Evolutionary conservation across 148 eudicot genomes (phyloP).

Genomic region (Fagopyrum tataricum): DNA sequence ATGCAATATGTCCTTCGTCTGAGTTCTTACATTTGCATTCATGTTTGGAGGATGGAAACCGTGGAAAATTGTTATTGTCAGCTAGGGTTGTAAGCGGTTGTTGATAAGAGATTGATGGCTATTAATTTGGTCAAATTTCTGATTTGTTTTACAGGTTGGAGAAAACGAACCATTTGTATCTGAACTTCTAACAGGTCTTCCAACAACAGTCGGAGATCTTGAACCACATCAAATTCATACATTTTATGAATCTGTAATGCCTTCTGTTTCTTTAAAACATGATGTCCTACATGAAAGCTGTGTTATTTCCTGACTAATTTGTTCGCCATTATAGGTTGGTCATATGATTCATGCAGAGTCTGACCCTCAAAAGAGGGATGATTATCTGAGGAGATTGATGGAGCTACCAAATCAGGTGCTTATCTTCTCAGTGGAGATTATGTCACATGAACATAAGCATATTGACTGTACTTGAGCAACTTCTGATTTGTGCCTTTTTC

Average conservation of each 20-base stretch:
- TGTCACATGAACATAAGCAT: slow-evolving; percentile 2
- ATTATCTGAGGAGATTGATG: slow-evolving; percentile 86
- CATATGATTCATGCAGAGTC: slow-evolving; percentile 94
- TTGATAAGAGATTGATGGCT: not conserved
- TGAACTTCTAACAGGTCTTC: slow-evolving; percentile 85
- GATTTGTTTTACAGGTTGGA: slow-evolving; percentile 53
- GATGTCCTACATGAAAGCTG: not conserved
- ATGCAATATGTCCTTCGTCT: not conserved
- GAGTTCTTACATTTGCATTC: not conserved
- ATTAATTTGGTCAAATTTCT: not conserved
- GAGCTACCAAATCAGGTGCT: slow-evolving; percentile 87
- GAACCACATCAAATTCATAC: slow-evolving; percentile 91
- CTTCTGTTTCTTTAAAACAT: not conserved
- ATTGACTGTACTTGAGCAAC: not conserved
- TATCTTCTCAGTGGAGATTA: not conserved
- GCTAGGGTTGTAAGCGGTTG: too few relatives aligned
- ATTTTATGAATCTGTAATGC: slow-evolving; percentile 92
- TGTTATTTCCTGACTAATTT: not conserved
- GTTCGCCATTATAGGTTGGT: slow-evolving; percentile 55
- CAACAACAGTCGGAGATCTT: slow-evolving; percentile 77
- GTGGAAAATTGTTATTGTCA: not conserved
- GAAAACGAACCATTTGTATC: slow-evolving; percentile 98
- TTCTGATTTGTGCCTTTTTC: slow-evolving; percentile 2
- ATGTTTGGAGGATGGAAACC: not conserved
- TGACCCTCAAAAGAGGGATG: slow-evolving; percentile 85